These are phyloP conservation scores for Hibiscus syriacus DNA, from an alignment of 345 rosid species.

Conservation along the genomic window DNA sequence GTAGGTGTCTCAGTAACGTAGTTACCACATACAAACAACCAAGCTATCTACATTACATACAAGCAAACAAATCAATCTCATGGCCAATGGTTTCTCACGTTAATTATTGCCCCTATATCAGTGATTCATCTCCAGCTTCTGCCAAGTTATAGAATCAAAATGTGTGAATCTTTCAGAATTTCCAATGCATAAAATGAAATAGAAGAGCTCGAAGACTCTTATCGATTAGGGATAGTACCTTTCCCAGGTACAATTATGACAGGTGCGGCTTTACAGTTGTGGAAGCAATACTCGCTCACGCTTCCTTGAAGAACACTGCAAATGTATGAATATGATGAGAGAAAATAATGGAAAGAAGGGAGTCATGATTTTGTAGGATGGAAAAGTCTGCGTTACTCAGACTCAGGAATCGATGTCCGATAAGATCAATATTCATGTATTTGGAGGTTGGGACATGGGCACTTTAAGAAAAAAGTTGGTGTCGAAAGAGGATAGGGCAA, in stretches of 20 bases:
- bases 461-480: not conserved
- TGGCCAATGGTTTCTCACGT: not conserved
- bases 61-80: not conserved
- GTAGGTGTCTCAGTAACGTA: not conserved
- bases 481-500: not conserved
- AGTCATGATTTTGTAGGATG: not conserved
- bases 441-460: not conserved
- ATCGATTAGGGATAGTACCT: slow-evolving; percentile 39
- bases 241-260: slow-evolving; percentile 68
- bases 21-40: not conserved
- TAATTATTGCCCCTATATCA: slow-evolving; percentile 21
- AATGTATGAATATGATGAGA: not conserved
- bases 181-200: not conserved
- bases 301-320: slow-evolving; percentile 76
- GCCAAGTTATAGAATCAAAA: slow-evolving; percentile 6
- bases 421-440: too few relatives aligned
- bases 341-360: not conserved
- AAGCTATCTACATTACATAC: not conserved
- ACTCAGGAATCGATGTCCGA: not conserved
- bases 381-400: not conserved
- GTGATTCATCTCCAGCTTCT: slow-evolving; percentile 42
- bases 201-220: not conserved
- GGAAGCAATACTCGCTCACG: slow-evolving; percentile 74
- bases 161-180: not conserved
- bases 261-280: slow-evolving; percentile 75